Conservation (phyloP, 129 eudicot species). For the Flaveria brownii region DNA sequence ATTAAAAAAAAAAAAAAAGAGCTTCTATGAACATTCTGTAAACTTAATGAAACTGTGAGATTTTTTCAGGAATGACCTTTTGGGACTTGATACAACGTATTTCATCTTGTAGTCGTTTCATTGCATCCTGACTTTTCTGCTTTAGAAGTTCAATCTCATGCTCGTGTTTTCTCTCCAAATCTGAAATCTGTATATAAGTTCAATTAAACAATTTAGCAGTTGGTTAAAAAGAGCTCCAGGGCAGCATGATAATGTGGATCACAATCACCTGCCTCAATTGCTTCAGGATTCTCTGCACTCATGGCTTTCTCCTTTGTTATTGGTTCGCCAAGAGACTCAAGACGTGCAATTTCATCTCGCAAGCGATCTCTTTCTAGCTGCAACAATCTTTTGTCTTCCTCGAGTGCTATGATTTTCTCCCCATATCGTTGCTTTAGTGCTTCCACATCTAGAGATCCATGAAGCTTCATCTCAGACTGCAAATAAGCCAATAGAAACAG, state of each 20-base stretch:
- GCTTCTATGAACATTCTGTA: conserved; percentile 4
- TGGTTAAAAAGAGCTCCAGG: conserved; percentile 7
- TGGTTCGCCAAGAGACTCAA: conserved; percentile 62
- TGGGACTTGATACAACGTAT: conserved; percentile 86
- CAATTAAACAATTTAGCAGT: conserved; percentile 10
- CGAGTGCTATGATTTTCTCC: conserved; percentile 72
- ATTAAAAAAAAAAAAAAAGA: not conserved
- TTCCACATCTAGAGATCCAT: conserved; percentile 66
- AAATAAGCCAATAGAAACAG: conserved; percentile 9
- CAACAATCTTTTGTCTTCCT: conserved; percentile 88
- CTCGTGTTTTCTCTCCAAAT: conserved; percentile 90
- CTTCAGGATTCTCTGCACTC: conserved; percentile 74
- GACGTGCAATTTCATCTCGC: conserved; percentile 71
- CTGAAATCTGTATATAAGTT: conserved; percentile 64
- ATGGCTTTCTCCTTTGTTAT: conserved; percentile 60
- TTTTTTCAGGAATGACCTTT: conserved; percentile 54
- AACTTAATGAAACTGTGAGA: conserved; percentile 14
- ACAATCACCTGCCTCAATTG: conserved; percentile 79
- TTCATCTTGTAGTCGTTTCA: conserved; percentile 88
- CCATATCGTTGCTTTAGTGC: conserved; percentile 80
- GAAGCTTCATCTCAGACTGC: conserved; percentile 87
- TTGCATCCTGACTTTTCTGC: conserved; percentile 91
- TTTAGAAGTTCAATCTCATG: conserved; percentile 82
- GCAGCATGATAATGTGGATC: conserved; percentile 30
- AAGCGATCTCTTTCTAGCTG: conserved; percentile 81